A percentile compares a stretch with the other conserved stretches of the same genome.
These are phyloP conservation scores for Echinosophora koreensis DNA, from an alignment of 306 rosid species.

Conservation along the genomic window DNA sequence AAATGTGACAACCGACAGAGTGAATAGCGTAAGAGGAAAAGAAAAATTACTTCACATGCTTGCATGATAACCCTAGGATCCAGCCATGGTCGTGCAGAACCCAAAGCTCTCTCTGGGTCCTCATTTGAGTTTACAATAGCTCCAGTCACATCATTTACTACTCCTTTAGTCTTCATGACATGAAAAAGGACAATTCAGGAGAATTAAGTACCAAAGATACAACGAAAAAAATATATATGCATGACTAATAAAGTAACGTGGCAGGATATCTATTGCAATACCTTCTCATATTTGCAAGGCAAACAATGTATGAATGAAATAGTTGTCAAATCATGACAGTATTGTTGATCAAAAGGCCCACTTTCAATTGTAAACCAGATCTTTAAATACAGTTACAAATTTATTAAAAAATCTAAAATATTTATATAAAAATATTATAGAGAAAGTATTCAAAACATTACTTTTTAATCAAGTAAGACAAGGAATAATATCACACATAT, in stretches of 20 bases:
- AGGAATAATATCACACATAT: conserved; percentile 17
- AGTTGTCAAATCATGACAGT: background rate
- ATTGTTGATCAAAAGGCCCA: background rate
- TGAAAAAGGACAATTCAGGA: conserved; percentile 35
- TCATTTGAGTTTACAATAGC: conserved; percentile 59
- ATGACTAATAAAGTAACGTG: background rate
- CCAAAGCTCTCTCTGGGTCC: conserved; percentile 62
- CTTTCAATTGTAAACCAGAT: background rate
- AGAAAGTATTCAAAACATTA: conserved; percentile 27
- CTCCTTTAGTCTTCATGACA: conserved; percentile 72
- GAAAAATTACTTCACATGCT: conserved; percentile 54
- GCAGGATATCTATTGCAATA: conserved; percentile 25
- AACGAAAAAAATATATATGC: conserved; percentile 17
- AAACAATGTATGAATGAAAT: background rate
- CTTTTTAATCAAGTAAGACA: background rate
- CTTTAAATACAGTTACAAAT: background rate
- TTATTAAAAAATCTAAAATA: conserved; percentile 5
- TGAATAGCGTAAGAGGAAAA: conserved; percentile 15
- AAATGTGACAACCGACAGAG: conserved; percentile 21
- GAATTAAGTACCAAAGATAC: conserved; percentile 31
- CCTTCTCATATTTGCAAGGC: conserved; percentile 18
- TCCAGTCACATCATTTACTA: conserved; percentile 62
- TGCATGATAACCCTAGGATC: conserved; percentile 67
- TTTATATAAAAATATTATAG: background rate
- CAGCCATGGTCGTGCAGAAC: conserved; percentile 70